Percentiles rank a stretch among this genome's conserved stretches.
These are phyloP conservation scores for Pouteria campechiana DNA, from an alignment of 179 eudicot species.

Conservation along the genomic window DNA sequence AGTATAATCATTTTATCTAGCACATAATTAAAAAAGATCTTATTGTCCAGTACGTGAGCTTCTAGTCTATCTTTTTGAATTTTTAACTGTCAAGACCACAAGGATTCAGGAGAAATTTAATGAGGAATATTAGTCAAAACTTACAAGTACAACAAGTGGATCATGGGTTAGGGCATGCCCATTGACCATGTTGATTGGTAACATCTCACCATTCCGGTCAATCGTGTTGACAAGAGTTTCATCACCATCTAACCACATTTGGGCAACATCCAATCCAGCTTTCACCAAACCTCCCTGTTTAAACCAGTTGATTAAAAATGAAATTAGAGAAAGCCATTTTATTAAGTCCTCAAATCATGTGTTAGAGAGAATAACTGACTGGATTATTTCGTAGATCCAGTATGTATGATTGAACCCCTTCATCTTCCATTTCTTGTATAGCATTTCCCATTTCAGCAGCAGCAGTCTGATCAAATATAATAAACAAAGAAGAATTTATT, in stretches of 20 bases:
- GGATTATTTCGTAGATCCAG: slow-evolving; percentile 88
- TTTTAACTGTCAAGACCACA: no score
- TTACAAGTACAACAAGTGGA: slow-evolving; percentile 88
- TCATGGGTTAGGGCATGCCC: slow-evolving; percentile 90
- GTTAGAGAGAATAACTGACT: slow-evolving; percentile 19
- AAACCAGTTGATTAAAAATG: neutral
- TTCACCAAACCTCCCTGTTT: slow-evolving; percentile 83
- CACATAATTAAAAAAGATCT: no score
- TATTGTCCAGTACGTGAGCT: no score
- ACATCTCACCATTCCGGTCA: slow-evolving; percentile 71
- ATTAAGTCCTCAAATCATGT: neutral
- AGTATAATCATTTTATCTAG: no score
- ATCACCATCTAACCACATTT: slow-evolving; percentile 88
- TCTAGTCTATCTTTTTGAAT: no score
- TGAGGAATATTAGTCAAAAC: slow-evolving; percentile 5
- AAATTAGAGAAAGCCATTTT: neutral
- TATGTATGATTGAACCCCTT: slow-evolving; percentile 87
- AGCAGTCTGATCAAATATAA: slow-evolving; percentile 47
- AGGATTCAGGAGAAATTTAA: neutral
- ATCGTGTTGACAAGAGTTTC: slow-evolving; percentile 88
- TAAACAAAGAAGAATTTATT: neutral
- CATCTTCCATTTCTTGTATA: slow-evolving; percentile 63
- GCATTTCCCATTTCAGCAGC: slow-evolving; percentile 85
- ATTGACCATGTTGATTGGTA: slow-evolving; percentile 68
- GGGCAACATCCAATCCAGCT: slow-evolving; percentile 96